These are phyloP conservation scores for Penicillium flavigenum DNA, from an alignment of 495 filamentous ascomycete species.

Conservation along the genomic window DNA sequence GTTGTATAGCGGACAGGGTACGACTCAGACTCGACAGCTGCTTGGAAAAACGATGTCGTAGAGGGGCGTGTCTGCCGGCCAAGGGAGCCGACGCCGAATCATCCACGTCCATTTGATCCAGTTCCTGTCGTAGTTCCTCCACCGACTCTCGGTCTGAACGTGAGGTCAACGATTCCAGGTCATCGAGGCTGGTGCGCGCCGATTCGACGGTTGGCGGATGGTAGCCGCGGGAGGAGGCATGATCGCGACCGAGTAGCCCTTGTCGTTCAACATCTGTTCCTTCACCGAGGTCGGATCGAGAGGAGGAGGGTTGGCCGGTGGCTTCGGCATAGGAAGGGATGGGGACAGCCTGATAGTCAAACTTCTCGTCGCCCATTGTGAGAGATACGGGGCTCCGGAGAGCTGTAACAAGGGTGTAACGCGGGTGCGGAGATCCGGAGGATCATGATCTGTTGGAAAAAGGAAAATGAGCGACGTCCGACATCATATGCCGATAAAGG, in stretches of 20 bases:
- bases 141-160: slow-evolving; percentile 47
- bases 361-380: slow-evolving; percentile 60
- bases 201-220: slow-evolving; percentile 76
- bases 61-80: slow-evolving; percentile 33
- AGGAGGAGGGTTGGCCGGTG: slow-evolving; percentile 59
- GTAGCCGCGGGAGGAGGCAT: slow-evolving; percentile 54
- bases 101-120: slow-evolving; percentile 87
- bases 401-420: slow-evolving; percentile 35
- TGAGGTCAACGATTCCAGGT: slow-evolving; percentile 44
- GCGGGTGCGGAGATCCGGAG: slow-evolving; percentile 32
- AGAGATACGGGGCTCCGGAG: slow-evolving; percentile 31
- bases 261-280: slow-evolving; percentile 63
- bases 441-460: slow-evolving; percentile 45
- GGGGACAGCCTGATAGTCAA: slow-evolving; percentile 66
- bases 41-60: slow-evolving; percentile 54
- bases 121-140: slow-evolving; percentile 70
- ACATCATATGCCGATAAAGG: slow-evolving; percentile 29
- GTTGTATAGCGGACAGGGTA: slow-evolving; percentile 54
- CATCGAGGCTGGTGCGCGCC: slow-evolving; percentile 60
- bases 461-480: slow-evolving; percentile 34
- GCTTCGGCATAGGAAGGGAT: slow-evolving; percentile 98
- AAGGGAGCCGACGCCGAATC: slow-evolving; percentile 58
- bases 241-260: slow-evolving; percentile 49
- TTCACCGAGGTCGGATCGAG: slow-evolving; percentile 60
- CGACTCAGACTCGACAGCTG: slow-evolving; percentile 53